A percentile compares a stretch with the other conserved stretches of the same genome.
phyloP scores from a whole-genome alignment of 208 protist genomes.

The Trypanosoma lewisi region DNA sequence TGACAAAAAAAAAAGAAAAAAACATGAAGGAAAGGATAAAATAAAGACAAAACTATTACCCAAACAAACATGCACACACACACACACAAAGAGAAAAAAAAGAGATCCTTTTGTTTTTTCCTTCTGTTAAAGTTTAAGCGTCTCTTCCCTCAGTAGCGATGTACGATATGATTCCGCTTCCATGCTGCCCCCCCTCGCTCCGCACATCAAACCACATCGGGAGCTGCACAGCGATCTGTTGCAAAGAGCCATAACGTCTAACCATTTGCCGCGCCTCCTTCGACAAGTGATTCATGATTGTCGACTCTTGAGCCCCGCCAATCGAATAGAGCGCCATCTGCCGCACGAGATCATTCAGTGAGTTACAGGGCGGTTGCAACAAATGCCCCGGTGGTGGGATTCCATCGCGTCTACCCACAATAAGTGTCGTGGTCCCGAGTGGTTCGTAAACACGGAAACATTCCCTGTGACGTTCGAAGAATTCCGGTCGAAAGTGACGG shows the following conservation, averaged over 20 bases:
- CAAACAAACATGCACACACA: not conserved
- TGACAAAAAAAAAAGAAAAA: not conserved
- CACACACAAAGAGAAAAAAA: slow-evolving; percentile 8
- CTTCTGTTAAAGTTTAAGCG: not conserved
- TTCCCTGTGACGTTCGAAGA: slow-evolving; percentile 29
- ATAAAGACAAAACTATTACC: not conserved
- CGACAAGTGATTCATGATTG: slow-evolving; percentile 41
- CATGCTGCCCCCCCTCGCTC: slow-evolving; percentile 33
- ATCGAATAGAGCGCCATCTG: slow-evolving; percentile 63
- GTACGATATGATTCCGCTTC: slow-evolving; percentile 72
- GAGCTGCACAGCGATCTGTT: slow-evolving; percentile 55
- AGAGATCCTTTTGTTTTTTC: not conserved
- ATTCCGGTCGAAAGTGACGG: slow-evolving; percentile 24
- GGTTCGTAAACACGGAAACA: slow-evolving; percentile 31
- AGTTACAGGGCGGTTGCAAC: slow-evolving; percentile 39
- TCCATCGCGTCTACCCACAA: slow-evolving; percentile 39
- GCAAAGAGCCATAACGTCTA: slow-evolving; percentile 44
- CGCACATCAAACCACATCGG: slow-evolving; percentile 84
- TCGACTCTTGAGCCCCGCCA: slow-evolving; percentile 38
- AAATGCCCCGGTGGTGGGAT: slow-evolving; percentile 27
- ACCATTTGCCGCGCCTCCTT: slow-evolving; percentile 43
- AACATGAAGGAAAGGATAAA: slow-evolving; percentile 2
- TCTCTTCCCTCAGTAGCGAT: slow-evolving; percentile 58
- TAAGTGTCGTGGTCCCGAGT: slow-evolving; percentile 7
- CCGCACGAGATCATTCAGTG: slow-evolving; percentile 52